Conservation (phyloP, 2,329 filamentous ascomycete genomes). For the Colletotrichum theobromicola region DNA sequence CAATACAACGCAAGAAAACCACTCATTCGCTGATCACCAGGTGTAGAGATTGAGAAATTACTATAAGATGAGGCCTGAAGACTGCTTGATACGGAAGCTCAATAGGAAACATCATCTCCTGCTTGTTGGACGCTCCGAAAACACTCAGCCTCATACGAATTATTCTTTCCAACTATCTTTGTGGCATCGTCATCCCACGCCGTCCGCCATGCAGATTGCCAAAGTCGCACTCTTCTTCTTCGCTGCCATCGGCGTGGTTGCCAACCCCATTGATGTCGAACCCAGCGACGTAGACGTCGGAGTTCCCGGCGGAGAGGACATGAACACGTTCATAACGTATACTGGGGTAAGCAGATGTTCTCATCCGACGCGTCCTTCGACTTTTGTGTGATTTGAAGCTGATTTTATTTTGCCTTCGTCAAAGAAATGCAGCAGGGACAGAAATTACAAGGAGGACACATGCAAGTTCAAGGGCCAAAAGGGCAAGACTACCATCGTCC, state of each 20-base stretch:
- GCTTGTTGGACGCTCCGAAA: accelerated
- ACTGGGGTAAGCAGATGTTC: background rate
- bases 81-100: background rate
- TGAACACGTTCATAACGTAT: background rate
- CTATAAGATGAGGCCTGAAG: accelerated
- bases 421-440: background rate
- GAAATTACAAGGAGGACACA: background rate
- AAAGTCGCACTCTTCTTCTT: background rate
- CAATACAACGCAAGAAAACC: accelerated
- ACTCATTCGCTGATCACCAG: accelerated
- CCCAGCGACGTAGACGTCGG: background rate
- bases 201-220: background rate
- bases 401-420: background rate
- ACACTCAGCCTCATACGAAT: background rate
- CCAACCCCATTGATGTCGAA: background rate
- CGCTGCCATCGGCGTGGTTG: background rate
- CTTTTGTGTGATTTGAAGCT: accelerated
- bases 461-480: background rate
- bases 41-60: accelerated
- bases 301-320: background rate
- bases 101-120: background rate
- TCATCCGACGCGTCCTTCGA: accelerated
- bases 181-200: accelerated
- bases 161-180: background rate
- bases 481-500: background rate